Percentiles rank a stretch among this genome's conserved stretches.
These are phyloP conservation scores for Brachypodium distachyon DNA, from an alignment of 202 grass and related monocot genomes.

Conservation along the genomic window DNA sequence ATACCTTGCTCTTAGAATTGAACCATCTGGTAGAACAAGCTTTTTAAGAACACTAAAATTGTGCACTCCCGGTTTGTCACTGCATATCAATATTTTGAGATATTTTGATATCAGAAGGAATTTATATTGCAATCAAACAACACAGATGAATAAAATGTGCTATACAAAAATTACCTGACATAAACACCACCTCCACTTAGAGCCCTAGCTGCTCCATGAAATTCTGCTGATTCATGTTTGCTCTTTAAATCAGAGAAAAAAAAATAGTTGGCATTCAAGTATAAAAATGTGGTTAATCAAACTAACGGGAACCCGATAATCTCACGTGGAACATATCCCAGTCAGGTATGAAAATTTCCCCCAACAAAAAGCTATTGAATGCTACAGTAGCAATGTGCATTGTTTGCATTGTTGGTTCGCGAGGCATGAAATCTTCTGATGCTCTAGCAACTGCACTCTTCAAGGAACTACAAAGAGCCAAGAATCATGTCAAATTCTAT, in stretches of 20 bases:
- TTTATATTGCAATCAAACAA: background rate
- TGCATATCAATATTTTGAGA: constrained; percentile 7
- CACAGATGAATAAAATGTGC: background rate
- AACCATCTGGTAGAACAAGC: constrained; percentile 43
- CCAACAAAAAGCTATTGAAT: constrained; percentile 48
- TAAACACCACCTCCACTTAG: constrained; percentile 41
- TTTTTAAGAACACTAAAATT: constrained; percentile 38
- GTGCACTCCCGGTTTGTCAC: constrained; percentile 43
- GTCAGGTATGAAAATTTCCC: constrained; percentile 46
- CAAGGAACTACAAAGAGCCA: constrained; percentile 24
- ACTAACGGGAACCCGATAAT: background rate
- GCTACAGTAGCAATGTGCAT: constrained; percentile 33
- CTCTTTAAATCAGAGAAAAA: constrained; percentile 22
- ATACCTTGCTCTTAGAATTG: constrained; percentile 35
- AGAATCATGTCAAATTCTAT: constrained; percentile 11
- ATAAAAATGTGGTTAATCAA: background rate
- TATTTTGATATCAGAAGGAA: background rate
- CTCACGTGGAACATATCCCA: constrained; percentile 73
- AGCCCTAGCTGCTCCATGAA: constrained; percentile 46
- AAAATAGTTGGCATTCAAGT: background rate
- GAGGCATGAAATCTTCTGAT: constrained; percentile 55
- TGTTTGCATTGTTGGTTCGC: constrained; percentile 35
- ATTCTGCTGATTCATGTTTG: constrained; percentile 37
- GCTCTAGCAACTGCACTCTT: constrained; percentile 49
- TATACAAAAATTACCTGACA: constrained; percentile 20